Conservation (phyloP, 129 eudicot genomes). For the Flaveria bidentis region DNA sequence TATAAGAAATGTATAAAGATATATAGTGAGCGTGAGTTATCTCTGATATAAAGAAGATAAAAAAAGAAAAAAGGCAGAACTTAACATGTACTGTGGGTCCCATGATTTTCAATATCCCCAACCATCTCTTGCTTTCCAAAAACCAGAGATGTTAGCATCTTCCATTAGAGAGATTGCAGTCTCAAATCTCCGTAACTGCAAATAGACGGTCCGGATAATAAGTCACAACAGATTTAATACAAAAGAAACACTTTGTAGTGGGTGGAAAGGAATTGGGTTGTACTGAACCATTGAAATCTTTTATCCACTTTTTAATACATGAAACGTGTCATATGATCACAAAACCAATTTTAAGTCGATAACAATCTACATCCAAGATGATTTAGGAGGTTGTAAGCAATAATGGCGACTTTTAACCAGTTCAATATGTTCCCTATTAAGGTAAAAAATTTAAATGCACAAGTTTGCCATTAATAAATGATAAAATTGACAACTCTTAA, state of each 20-base stretch:
- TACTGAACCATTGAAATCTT: background rate
- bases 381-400: background rate
- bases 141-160: background rate
- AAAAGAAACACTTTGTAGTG: background rate
- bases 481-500: background rate
- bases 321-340: background rate
- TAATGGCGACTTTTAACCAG: background rate
- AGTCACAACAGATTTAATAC: background rate
- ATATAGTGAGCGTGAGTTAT: background rate
- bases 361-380: background rate
- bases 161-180: constrained; percentile 26
- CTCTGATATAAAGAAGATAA: background rate
- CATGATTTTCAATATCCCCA: constrained; percentile 20
- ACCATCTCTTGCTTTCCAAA: constrained; percentile 24
- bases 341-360: background rate
- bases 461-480: background rate
- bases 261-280: background rate
- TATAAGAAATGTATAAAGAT: background rate
- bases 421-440: background rate
- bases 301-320: background rate
- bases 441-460: background rate
- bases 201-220: background rate
- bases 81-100: constrained; percentile 20
- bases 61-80: background rate
- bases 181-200: constrained; percentile 25